These are phyloP conservation scores for Ophiostoma sp. DNA, from an alignment of 2,329 filamentous ascomycete species.

Conservation along the genomic window DNA sequence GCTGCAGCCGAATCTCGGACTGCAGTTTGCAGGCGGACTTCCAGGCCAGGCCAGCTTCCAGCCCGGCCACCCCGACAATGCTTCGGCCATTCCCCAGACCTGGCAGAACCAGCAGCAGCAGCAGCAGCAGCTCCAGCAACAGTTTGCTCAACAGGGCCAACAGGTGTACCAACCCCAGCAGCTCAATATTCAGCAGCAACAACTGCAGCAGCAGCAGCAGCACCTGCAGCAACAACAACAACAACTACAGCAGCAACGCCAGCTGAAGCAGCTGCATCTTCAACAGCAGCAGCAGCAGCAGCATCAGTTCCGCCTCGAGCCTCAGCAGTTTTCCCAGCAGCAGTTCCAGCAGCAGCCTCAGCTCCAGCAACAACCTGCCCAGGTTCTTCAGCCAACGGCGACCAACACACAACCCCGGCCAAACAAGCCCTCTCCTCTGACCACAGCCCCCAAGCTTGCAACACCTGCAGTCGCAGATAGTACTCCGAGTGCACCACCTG, in stretches of 20 bases:
- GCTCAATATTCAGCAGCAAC: conserved; percentile 22
- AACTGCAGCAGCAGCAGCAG: conserved; percentile 17
- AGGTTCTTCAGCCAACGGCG: conserved; percentile 7
- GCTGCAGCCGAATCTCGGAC: background rate
- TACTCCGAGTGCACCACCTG: background rate
- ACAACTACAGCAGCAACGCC: conserved; percentile 1
- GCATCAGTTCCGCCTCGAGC: background rate
- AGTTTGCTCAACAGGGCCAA: conserved; percentile 10
- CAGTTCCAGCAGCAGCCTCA: conserved; percentile 15
- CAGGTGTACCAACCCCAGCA: background rate
- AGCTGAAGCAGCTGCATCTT: conserved; percentile 19
- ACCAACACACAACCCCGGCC: background rate
- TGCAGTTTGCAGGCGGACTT: background rate
- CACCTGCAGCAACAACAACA: conserved; percentile 9
- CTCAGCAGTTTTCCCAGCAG: conserved; percentile 8
- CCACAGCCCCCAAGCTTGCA: background rate
- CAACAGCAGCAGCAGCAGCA: conserved; percentile 14
- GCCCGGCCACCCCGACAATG: background rate
- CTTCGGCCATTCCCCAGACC: background rate
- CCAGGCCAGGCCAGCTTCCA: background rate
- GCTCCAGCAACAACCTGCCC: background rate
- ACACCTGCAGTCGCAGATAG: background rate
- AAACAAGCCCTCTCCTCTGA: background rate
- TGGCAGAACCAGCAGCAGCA: conserved; percentile 5
- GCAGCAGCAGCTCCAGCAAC: conserved; percentile 14